Evolutionary conservation across 768 basidiomycete genomes (phyloP), one percentile per base, ranked within the genome.

Genomic region (Auricularia sp.): DNA sequence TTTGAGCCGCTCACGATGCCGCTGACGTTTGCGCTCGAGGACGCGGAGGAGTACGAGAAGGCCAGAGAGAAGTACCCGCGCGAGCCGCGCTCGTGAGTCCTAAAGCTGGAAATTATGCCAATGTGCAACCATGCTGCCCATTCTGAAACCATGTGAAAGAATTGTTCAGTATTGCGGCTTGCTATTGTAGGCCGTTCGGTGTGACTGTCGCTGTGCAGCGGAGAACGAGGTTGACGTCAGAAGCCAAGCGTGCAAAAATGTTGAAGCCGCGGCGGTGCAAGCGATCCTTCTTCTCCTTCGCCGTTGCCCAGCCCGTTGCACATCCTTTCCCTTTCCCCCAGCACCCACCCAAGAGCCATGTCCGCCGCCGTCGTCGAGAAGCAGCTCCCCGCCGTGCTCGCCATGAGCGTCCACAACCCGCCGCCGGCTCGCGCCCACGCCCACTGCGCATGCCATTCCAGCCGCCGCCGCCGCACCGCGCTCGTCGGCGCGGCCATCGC

Each of bases 1-100:
- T 76, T 82, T 71, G 73, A 75, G 66, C 79, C 78, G 3, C 72
- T 83, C 18, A 77, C 81, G 1, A 65, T 68, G 54, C 81, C 82
- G 4, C 67, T 79, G 10, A 75, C 78, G 65, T 77, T 77, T 64
- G 47, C 70, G 3, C 65, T 77, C 45, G 78, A 80, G 65, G 68
- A 68, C 34, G 65, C 64, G 21, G 73, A 76, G n/a, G 74, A 73
- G 18, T 79, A 77, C 68, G 63, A 70, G 16, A 68, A 68, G 13
- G 67, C 66, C 8, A 66, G 69, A 58, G 67, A 67, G 56, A 73
- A 69, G 62, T 66, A 73, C 62, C 75, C 75, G 35, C 69, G 76
- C 65, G 76, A 77, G 66, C 76, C 75, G 21, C 54, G 70, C 56
- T 69, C 69, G 63, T 75, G 65, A 74, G 29, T 29, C 29, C 29